Conservation (phyloP, 352 stramenopile species). For the Globisporangium canariense region DNA sequence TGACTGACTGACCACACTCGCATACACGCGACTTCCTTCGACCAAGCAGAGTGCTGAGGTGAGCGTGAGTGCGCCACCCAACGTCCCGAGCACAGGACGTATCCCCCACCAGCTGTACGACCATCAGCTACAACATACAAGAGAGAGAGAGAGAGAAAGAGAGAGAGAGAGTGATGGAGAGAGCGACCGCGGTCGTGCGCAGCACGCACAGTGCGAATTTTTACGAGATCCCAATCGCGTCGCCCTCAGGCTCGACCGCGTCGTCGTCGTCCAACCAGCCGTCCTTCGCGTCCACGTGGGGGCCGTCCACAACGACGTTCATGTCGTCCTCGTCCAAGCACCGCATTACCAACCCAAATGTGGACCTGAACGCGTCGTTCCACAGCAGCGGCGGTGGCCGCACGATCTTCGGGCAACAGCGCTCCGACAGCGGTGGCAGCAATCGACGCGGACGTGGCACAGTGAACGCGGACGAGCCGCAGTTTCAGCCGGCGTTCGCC, state of each 20-base stretch:
- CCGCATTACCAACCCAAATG: constrained; percentile 25
- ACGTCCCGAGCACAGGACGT: neutral
- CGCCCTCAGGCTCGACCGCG: constrained; percentile 16
- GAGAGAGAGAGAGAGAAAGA: neutral
- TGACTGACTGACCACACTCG: too few relatives aligned
- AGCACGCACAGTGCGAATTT: constrained; percentile 58
- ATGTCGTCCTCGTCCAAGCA: constrained; percentile 32
- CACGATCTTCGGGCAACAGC: neutral
- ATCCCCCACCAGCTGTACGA: neutral
- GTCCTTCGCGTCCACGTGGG: constrained; percentile 19
- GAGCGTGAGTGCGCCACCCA: neutral
- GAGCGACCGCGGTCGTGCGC: constrained; percentile 44
- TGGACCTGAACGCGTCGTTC: constrained; percentile 46
- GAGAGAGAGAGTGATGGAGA: constrained; percentile 24
- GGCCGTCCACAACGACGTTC: constrained; percentile 19
- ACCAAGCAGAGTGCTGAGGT: constrained; percentile 2
- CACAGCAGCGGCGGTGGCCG: constrained; percentile 13
- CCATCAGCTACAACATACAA: neutral
- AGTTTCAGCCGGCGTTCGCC: constrained; percentile 46
- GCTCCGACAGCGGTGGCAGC: constrained; percentile 9
- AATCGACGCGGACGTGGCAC: neutral
- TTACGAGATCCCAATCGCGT: constrained; percentile 46
- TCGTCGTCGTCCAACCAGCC: constrained; percentile 5
- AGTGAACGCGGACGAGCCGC: constrained; percentile 16
- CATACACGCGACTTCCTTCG: too few relatives aligned